These are phyloP conservation scores for Fistulinella staudtii DNA, from an alignment of 1,284 basidiomycete species.

Conservation along the genomic window DNA sequence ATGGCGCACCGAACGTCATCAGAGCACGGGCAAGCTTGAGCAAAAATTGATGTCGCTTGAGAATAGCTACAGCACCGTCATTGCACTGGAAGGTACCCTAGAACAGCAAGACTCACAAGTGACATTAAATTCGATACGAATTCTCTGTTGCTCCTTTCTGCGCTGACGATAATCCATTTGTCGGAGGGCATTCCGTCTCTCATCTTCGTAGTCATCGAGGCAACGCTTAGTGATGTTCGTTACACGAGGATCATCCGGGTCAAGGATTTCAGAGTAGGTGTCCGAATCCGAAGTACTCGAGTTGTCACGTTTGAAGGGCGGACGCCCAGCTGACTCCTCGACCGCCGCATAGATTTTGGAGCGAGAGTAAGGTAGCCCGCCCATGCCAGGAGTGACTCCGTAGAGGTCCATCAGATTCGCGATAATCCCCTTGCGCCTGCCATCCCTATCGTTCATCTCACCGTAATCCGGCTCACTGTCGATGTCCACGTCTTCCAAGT, in stretches of 20 bases:
- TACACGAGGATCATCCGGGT: slow-evolving; percentile 52
- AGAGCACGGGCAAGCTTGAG: slow-evolving; percentile 60
- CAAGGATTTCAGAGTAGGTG: slow-evolving; percentile 45
- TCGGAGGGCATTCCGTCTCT: slow-evolving; percentile 52
- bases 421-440: slow-evolving; percentile 32
- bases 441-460: slow-evolving; percentile 24
- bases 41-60: slow-evolving; percentile 59
- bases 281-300: slow-evolving; percentile 28
- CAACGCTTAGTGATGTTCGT: slow-evolving; percentile 42
- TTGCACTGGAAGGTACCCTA: background rate
- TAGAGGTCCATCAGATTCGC: slow-evolving; percentile 56
- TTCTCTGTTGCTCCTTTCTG: slow-evolving; percentile 56
- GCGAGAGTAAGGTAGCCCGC: slow-evolving; percentile 29
- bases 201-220: slow-evolving; percentile 55
- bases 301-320: slow-evolving; percentile 11
- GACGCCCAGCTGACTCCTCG: slow-evolving; percentile 3
- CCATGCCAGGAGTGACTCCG: slow-evolving; percentile 29
- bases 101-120: slow-evolving; percentile 45
- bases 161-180: slow-evolving; percentile 64
- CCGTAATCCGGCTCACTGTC: slow-evolving; percentile 11
- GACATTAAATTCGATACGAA: slow-evolving; percentile 68
- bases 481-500: slow-evolving; percentile 5
- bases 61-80: slow-evolving; percentile 38
- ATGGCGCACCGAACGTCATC: slow-evolving; percentile 70
- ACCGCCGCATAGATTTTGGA: slow-evolving; percentile 20